These are phyloP conservation scores for Aureobasidium sp. DNA, from an alignment of 2,329 filamentous ascomycete species.

Conservation along the genomic window DNA sequence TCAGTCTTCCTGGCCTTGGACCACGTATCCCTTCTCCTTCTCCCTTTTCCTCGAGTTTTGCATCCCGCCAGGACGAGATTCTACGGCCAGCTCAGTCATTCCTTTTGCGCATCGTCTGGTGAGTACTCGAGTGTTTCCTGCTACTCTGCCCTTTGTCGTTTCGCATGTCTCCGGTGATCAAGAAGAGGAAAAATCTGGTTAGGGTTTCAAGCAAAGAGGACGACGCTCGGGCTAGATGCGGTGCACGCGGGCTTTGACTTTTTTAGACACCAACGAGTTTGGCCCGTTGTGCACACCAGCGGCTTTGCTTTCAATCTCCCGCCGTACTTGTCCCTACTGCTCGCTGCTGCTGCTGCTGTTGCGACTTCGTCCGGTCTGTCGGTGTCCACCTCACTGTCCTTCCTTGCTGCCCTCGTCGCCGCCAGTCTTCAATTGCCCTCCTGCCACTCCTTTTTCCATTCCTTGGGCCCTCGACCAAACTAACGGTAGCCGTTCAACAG, in stretches of 20 bases:
- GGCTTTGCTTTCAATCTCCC: constrained; percentile 9
- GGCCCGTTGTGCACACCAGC: constrained; percentile 11
- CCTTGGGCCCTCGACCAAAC: constrained; percentile 10
- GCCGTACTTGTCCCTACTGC: constrained; percentile 13
- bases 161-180: background rate
- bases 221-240: constrained; percentile 14
- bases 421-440: constrained; percentile 9
- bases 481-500: constrained; percentile 13
- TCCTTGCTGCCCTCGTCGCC: constrained; percentile 7
- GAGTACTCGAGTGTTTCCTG: background rate
- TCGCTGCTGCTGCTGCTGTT: constrained; percentile 6
- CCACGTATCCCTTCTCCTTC: constrained; percentile 2
- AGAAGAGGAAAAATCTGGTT: constrained; percentile 7
- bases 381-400: constrained; percentile 2
- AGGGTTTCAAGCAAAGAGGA: constrained; percentile 9
- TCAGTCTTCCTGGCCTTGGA: constrained; percentile 6
- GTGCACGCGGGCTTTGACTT: constrained; percentile 15
- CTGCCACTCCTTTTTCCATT: constrained; percentile 9
- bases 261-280: constrained; percentile 9
- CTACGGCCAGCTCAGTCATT: constrained; percentile 2
- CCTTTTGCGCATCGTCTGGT: constrained; percentile 10
- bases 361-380: constrained; percentile 3
- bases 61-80: constrained; percentile 1
- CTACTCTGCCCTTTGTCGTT: background rate
- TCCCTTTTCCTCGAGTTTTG: background rate